phyloP scores from a whole-genome alignment of 108 stramenopile genomes.

The Cyclostephanos tholiformis region DNA sequence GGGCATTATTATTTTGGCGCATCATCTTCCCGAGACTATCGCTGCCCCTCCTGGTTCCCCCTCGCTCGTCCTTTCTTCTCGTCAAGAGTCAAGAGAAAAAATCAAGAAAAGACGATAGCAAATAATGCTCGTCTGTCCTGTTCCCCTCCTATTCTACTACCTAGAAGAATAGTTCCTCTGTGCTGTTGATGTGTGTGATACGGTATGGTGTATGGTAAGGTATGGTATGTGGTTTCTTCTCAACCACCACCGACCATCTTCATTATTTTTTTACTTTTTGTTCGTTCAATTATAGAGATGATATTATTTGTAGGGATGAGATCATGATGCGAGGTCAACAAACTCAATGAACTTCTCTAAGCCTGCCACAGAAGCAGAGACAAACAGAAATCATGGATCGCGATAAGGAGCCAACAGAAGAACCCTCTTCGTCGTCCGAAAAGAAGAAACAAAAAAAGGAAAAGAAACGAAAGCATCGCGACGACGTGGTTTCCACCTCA shows the following conservation, averaged over 20 bases:
- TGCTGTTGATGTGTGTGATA: too few relatives aligned
- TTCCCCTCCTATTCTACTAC: too few relatives aligned
- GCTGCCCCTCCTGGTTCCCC: not conserved
- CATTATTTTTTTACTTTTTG: too few relatives aligned
- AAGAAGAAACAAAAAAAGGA: conserved; percentile 45
- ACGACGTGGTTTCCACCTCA: conserved; percentile 10
- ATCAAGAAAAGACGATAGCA: too few relatives aligned
- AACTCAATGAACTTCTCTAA: not conserved
- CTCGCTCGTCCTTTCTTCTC: not conserved
- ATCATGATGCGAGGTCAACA: not conserved
- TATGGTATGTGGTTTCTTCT: too few relatives aligned
- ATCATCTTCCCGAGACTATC: not conserved
- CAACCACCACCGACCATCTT: too few relatives aligned
- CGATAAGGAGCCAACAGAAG: not conserved
- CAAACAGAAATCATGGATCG: conserved; percentile 4
- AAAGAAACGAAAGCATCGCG: conserved; percentile 33
- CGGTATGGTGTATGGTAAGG: too few relatives aligned
- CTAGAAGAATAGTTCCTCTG: too few relatives aligned
- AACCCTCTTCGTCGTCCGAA: conserved; percentile 19
- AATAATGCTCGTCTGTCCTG: too few relatives aligned
- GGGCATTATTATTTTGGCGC: not conserved
- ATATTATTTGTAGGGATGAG: not conserved
- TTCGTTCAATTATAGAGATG: not conserved
- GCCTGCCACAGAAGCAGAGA: not conserved
- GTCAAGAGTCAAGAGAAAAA: too few relatives aligned